Evolutionary conservation across 495 filamentous ascomycete genomes (phyloP).

Genomic region (Talaromyces adpressus): DNA sequence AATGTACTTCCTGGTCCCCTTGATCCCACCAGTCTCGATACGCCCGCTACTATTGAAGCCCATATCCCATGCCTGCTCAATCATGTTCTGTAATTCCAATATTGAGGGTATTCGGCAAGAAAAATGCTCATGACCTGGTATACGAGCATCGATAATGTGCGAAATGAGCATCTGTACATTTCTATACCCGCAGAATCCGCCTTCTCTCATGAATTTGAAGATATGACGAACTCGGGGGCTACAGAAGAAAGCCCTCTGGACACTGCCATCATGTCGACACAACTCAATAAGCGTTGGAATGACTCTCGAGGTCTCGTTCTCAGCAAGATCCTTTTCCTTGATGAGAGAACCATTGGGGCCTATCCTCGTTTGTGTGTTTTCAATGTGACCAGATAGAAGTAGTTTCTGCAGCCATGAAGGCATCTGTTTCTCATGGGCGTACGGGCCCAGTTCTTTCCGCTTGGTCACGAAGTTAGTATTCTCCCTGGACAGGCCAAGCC

Average conservation of each 20-base stretch:
- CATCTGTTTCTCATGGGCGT: slow-evolving; percentile 86
- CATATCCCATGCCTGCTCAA: slow-evolving; percentile 84
- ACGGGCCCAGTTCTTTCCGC: slow-evolving; percentile 66
- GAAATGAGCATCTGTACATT: slow-evolving; percentile 94
- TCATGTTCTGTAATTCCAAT: slow-evolving; percentile 77
- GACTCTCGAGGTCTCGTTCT: slow-evolving; percentile 61
- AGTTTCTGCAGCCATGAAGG: slow-evolving; percentile 66
- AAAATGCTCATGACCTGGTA: slow-evolving; percentile 54
- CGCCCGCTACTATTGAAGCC: slow-evolving; percentile 71
- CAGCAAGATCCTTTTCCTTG: slow-evolving; percentile 33
- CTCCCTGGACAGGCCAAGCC: not conserved
- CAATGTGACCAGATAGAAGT: slow-evolving; percentile 57
- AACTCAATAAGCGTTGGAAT: slow-evolving; percentile 67
- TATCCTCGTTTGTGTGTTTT: slow-evolving; percentile 49
- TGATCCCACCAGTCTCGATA: slow-evolving; percentile 79
- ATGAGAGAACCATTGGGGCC: slow-evolving; percentile 41
- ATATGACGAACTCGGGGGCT: slow-evolving; percentile 71
- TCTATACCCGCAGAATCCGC: slow-evolving; percentile 95
- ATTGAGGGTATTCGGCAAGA: slow-evolving; percentile 62
- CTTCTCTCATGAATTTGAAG: slow-evolving; percentile 70
- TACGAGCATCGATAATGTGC: slow-evolving; percentile 56
- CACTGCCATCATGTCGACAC: slow-evolving; percentile 56
- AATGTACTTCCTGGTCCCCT: slow-evolving; percentile 88
- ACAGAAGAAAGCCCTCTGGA: slow-evolving; percentile 71
- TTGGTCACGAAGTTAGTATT: slow-evolving; percentile 10